Evolutionary conservation across 2,329 filamentous ascomycete genomes (phyloP).

Genomic region (Neophaeococcomyces mojaviensis): DNA sequence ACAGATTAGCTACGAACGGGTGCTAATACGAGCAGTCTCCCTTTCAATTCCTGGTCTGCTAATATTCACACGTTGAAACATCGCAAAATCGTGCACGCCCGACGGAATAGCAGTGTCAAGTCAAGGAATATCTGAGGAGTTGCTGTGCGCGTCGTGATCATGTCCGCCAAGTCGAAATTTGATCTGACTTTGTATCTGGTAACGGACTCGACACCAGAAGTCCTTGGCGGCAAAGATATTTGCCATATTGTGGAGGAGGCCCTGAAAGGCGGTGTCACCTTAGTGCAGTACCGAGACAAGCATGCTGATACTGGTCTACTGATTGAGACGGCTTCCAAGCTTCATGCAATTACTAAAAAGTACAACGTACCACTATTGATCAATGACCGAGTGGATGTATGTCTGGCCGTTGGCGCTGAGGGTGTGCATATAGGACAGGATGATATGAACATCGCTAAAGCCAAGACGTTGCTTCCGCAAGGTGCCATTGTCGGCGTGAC

Average conservation of each 20-base stretch:
- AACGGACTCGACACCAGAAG: slow-evolving; percentile 81
- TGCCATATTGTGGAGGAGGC: slow-evolving; percentile 67
- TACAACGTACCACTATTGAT: slow-evolving; percentile 74
- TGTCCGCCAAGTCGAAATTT: slow-evolving; percentile 33
- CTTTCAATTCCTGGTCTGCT: no score
- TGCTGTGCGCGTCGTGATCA: neutral
- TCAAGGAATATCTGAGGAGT: no score
- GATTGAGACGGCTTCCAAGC: slow-evolving; percentile 59
- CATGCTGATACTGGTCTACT: slow-evolving; percentile 64
- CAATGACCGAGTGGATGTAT: slow-evolving; percentile 89
- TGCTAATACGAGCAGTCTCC: no score
- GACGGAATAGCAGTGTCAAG: no score
- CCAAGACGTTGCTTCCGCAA: slow-evolving; percentile 64
- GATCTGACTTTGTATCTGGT: slow-evolving; percentile 85
- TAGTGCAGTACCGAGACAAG: slow-evolving; percentile 91
- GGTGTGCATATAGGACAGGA: slow-evolving; percentile 94
- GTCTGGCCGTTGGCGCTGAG: slow-evolving; percentile 75
- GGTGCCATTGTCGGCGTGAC: slow-evolving; percentile 83
- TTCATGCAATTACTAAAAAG: slow-evolving; percentile 63
- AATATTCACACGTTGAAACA: no score
- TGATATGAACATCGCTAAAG: slow-evolving; percentile 68
- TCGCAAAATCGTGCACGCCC: no score
- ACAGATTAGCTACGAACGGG: no score
- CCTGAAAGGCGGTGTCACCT: slow-evolving; percentile 69
- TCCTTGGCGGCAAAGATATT: slow-evolving; percentile 66